These are phyloP conservation scores for Auricularia sp. DNA, from an alignment of 768 basidiomycete genomes.

Conservation along the genomic window DNA sequence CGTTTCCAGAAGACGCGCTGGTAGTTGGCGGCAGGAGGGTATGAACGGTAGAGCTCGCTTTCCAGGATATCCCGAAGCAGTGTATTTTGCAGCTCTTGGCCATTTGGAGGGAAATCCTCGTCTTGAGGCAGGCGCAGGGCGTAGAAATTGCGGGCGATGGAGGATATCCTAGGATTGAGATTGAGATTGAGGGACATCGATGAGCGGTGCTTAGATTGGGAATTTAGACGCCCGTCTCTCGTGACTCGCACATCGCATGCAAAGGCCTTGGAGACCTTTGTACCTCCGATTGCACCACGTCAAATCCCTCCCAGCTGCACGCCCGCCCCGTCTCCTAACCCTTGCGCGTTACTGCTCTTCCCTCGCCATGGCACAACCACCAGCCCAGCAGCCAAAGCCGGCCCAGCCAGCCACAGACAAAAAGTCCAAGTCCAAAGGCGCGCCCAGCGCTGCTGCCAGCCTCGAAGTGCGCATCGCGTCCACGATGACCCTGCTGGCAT, in stretches of 20 bases:
- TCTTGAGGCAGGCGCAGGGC: not conserved
- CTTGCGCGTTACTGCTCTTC: not conserved
- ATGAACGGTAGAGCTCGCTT: not conserved
- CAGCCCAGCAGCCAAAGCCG: not conserved
- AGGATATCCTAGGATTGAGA: too few species aligned
- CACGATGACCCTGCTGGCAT: not conserved
- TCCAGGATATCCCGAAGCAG: not conserved
- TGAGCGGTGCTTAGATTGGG: not conserved
- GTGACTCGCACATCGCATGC: not conserved
- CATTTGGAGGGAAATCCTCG: not conserved
- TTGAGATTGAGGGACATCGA: not conserved
- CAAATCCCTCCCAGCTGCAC: not conserved
- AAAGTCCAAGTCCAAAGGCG: not conserved
- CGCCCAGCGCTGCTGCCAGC: not conserved
- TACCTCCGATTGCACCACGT: not conserved
- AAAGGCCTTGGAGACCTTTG: not conserved
- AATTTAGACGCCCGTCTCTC: not conserved
- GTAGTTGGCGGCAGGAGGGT: slow-evolving; percentile 4
- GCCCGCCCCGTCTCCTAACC: not conserved
- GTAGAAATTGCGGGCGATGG: not conserved
- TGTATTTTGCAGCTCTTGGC: not conserved
- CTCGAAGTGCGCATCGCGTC: not conserved
- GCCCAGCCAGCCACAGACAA: not conserved
- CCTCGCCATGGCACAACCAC: not conserved
- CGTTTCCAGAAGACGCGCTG: slow-evolving; percentile 3